Base-by-base conservation (phyloP, 345 rosid genomes). In the Ceriops zippeliana region DNA sequence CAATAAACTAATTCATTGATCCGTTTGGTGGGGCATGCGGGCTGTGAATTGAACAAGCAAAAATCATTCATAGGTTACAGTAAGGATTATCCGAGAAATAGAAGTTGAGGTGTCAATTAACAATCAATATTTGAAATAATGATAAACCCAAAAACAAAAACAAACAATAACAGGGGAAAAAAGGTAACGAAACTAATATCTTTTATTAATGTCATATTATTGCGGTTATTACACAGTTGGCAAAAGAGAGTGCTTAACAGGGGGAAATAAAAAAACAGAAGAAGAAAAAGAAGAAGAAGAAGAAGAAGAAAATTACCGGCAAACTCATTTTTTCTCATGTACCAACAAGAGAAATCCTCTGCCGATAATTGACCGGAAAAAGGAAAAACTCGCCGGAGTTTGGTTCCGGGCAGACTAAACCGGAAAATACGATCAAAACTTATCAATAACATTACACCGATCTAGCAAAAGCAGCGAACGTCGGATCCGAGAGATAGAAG, bases 271-370 rank as follows among this genome's bases (percentile, higher is more conserved):
- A 24, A 24, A 24, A 24, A 24, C 26, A 7, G 5, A 5, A 38
- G 37, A 47, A 15, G 17, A 22, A 38, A n/a, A n/a, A n/a, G n/a
- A n/a, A n/a, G n/a, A n/a, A n/a, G n/a, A n/a, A 7, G 5, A 5
- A 38, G 37, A 47, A 15, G 17, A 22, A 38, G 22, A 57, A 61
- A n/a, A 72, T 74, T 66, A 76, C 83, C 80, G 76, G 80, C 82
- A 80, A 61, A 73, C 75, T 88, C 86, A 89, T 81, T 75, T 87
- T 73, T 88, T 78, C 92, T 67, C 84, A 19, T 31, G 6, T 24
- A 34, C 11, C 11, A 17, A 30, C 31, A 61, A 74, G 87, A 83
- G 89, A 84, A 81, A 85, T 88, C 87, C 65, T 80, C 79, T 63
- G 82, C 83, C 85, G 85, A 75, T 67, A 35, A 85, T 62, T 58